phyloP scores from a whole-genome alignment of 208 protist genomes.

The Crithidia acanthocephali region DNA sequence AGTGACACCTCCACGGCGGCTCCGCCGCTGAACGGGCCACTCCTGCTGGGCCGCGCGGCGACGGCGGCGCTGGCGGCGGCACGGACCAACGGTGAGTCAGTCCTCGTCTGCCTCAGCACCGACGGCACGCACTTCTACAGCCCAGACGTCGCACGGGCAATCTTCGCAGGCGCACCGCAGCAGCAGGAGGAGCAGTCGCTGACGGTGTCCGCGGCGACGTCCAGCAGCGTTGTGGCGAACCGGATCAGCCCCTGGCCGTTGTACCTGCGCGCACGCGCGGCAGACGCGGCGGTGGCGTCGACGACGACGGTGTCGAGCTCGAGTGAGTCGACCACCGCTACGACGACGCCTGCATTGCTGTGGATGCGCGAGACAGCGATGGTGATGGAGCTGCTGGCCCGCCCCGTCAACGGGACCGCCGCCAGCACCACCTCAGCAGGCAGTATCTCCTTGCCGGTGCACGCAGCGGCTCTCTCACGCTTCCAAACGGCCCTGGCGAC shows the following conservation, averaged over 20 bases:
- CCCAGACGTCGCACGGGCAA: conserved; percentile 42
- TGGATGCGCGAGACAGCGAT: conserved; percentile 34
- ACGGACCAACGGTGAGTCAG: conserved; percentile 38
- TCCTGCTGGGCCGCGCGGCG: conserved; percentile 23
- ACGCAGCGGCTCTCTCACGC: conserved; percentile 23
- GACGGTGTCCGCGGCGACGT: conserved; percentile 3
- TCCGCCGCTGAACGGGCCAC: conserved; percentile 20
- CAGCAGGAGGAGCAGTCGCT: not conserved
- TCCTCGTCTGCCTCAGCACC: conserved; percentile 59
- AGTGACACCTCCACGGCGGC: not conserved
- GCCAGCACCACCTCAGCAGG: not conserved
- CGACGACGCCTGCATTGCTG: conserved; percentile 9
- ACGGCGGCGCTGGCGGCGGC: conserved; percentile 22
- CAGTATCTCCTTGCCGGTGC: conserved; percentile 18
- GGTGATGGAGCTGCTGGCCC: conserved; percentile 34
- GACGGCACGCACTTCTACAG: conserved; percentile 75
- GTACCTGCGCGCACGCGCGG: conserved; percentile 12
- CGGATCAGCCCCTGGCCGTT: conserved; percentile 21
- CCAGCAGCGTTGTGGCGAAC: conserved; percentile 1
- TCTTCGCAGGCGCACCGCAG: not conserved
- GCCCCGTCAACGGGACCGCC: conserved; percentile 9
- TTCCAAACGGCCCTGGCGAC: conserved; percentile 37
- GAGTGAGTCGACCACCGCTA: not conserved
- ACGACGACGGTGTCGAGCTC: not conserved
- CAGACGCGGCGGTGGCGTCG: not conserved